Conservation (phyloP, 805 yeast genomes). For the Tetrapisispora fleetii region DNA sequence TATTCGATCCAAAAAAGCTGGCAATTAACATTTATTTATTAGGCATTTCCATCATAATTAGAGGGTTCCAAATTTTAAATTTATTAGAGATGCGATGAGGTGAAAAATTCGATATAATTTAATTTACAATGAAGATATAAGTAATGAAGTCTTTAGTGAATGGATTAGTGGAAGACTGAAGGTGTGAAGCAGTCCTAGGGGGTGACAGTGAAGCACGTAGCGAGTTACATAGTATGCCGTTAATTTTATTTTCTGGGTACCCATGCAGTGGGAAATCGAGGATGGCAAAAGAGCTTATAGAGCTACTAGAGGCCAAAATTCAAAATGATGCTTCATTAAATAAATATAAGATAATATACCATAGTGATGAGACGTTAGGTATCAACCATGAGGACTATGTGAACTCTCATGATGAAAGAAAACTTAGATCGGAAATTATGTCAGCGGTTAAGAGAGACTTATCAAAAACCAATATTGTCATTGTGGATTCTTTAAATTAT, state of each 20-base stretch:
- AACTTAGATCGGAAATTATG: slow-evolving; percentile 74
- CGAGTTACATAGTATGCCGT: slow-evolving; percentile 50
- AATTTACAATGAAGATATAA: too few relatives aligned
- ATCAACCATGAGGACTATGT: slow-evolving; percentile 57
- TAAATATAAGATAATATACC: slow-evolving; percentile 48
- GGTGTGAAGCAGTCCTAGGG: too few relatives aligned
- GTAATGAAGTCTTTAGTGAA: too few relatives aligned
- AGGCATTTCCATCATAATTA: too few relatives aligned
- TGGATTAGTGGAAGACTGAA: too few relatives aligned
- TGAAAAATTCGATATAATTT: not conserved
- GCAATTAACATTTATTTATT: too few relatives aligned
- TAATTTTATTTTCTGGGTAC: slow-evolving; percentile 71
- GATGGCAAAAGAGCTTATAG: slow-evolving; percentile 49
- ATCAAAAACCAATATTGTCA: slow-evolving; percentile 58
- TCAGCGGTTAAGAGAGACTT: slow-evolving; percentile 82
- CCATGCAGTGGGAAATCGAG: slow-evolving; percentile 82
- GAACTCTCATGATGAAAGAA: slow-evolving; percentile 69
- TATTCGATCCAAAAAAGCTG: too few relatives aligned
- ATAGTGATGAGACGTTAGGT: slow-evolving; percentile 71
- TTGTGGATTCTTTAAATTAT: slow-evolving; percentile 77
- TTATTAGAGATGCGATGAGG: slow-evolving; percentile 1
- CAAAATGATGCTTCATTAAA: slow-evolving; percentile 36
- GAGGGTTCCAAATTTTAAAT: not conserved
- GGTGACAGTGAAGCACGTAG: too few relatives aligned
- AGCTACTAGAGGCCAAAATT: slow-evolving; percentile 35